These are phyloP conservation scores for Alternaria gaisen DNA, from an alignment of 2,329 filamentous ascomycete species.

Conservation along the genomic window DNA sequence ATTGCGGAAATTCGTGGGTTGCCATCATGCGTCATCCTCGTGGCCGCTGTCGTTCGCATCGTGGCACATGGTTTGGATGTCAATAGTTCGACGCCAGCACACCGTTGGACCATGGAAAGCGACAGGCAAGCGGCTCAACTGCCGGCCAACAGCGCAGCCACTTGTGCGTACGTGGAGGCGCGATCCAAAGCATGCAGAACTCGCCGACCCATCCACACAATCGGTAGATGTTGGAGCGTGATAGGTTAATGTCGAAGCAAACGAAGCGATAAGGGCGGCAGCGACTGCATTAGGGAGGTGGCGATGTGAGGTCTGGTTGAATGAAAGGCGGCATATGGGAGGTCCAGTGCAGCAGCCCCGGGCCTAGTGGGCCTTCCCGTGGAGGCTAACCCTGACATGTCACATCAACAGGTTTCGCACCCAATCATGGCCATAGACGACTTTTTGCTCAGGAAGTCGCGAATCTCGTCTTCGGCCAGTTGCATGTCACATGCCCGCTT, in stretches of 20 bases:
- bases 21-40: neutral
- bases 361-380: conserved; percentile 16
- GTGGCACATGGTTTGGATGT: neutral
- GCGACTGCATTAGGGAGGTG: conserved; percentile 34
- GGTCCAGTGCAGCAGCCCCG: conserved; percentile 3
- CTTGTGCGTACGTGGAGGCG: neutral
- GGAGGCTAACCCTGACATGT: neutral
- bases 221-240: neutral
- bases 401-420: neutral
- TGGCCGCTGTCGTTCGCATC: neutral
- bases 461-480: conserved; percentile 14
- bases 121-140: neutral
- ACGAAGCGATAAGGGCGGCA: neutral
- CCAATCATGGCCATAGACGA: neutral
- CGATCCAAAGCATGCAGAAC: neutral
- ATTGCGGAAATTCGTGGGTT: neutral
- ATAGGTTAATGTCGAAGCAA: neutral
- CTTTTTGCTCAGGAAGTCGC: neutral
- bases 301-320: conserved; percentile 14
- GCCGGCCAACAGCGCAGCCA: neutral
- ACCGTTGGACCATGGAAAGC: neutral
- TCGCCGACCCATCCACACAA: neutral
- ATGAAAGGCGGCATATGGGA: neutral
- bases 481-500: conserved; percentile 7
- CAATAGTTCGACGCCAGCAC: neutral